Base-by-base conservation (phyloP, 257 asterid species). In the Capsicum rhomboideum region DNA sequence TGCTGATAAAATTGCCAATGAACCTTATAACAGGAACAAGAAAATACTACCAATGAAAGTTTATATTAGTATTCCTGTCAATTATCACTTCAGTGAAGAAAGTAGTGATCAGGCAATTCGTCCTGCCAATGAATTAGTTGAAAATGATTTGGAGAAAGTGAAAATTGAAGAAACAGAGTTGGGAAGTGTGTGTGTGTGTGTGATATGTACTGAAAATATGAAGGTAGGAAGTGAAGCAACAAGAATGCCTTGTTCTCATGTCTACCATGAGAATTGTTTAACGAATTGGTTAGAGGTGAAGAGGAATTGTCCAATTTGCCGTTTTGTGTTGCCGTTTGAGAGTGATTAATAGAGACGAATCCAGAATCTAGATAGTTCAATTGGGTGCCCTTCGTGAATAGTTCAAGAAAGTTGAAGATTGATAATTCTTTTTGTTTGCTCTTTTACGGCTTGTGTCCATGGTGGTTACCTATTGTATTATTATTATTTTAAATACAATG, bases 171-270 rank as follows among this genome's bases (percentile, higher is more conserved):
- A 46, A 9, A 34, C 11, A 20, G 49, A 31, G 46, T 16, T 20
- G 16, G 55, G 66, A 17, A 34, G 77, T 9, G 40, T 68, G 13
- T 79, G 63, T 37, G 37, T 50, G 46, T 83, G 88, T 50, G 49
- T 50, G 79, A 58, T 83, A 10, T 86, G 88, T 61, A 16, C 23
- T 66, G 88, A 86, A 31, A 46, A 42, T 46, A 7, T 67, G 64
- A 54, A 58, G 0, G 13, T 58, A 49, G 86, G 88, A 1, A 14
- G 53, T 18, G 64, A 50, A 63, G 63, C 59, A 21, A 52, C 63
- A 12, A n/a, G 56, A 11, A 56, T 86, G 82, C 84, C 84, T 8
- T 86, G 88, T n/a, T 67, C 69, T 29, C 89, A 86, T 80, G 50
- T 46, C 23, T 86, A 26, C 40, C 85, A 86, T 79, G 31, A 21